These are phyloP conservation scores for Dactylellina drechsleri DNA, from an alignment of 2,329 filamentous ascomycete genomes.

Conservation along the genomic window DNA sequence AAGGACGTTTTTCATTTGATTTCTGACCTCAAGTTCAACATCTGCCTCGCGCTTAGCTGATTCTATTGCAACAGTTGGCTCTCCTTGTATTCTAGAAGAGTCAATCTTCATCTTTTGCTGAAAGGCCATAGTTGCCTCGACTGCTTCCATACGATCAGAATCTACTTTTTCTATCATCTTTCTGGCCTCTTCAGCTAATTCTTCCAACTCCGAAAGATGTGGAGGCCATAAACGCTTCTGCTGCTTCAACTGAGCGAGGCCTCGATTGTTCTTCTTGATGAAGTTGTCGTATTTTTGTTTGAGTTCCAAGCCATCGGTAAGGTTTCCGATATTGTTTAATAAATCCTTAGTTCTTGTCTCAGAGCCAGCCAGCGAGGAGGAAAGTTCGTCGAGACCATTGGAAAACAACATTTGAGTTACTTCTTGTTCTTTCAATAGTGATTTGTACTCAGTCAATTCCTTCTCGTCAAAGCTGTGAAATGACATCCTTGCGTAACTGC, in stretches of 20 bases:
- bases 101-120: constrained; percentile 5
- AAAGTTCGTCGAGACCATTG: background rate
- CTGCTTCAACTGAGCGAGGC: constrained; percentile 1
- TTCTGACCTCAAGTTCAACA: background rate
- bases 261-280: background rate
- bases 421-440: background rate
- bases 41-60: background rate
- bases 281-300: background rate
- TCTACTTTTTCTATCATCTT: background rate
- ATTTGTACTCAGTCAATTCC: background rate
- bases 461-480: constrained; percentile 1
- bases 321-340: background rate
- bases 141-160: background rate
- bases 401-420: background rate
- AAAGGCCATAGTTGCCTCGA: constrained; percentile 5
- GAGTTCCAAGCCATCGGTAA: background rate
- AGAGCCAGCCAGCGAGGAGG: background rate
- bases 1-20: background rate
- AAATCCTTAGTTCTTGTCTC: background rate
- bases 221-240: background rate
- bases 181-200: constrained; percentile 3
- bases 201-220: constrained; percentile 1
- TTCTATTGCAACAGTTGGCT: background rate
- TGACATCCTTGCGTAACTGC: background rate
- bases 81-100: background rate